Evolutionary conservation across 116 monocot species (phyloP).

Genomic region (Trichopus zeylanicus): DNA sequence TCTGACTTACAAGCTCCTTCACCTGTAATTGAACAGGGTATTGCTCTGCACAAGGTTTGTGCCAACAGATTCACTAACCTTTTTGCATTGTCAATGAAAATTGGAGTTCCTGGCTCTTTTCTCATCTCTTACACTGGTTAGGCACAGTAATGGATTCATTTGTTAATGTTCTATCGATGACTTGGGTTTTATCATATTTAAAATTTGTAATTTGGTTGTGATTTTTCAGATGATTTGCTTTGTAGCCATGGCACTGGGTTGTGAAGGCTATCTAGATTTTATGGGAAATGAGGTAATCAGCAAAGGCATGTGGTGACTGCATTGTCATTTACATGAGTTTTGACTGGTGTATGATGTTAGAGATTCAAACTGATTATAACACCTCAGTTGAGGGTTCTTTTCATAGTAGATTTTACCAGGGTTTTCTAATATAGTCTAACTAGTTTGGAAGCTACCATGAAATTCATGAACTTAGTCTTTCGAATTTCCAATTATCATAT

Average conservation of each 20-base stretch:
- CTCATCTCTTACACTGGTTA: too few species aligned
- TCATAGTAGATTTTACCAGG: neutral
- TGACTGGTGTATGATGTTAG: too few species aligned
- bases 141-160: too few species aligned
- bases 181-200: neutral
- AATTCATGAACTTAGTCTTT: too few species aligned
- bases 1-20: slow-evolving; percentile 73
- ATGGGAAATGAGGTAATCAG: slow-evolving; percentile 88
- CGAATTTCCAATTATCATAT: too few species aligned
- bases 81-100: too few species aligned
- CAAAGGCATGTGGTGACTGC: neutral
- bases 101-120: too few species aligned
- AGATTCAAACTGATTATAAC: too few species aligned
- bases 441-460: too few species aligned
- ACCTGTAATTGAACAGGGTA: slow-evolving; percentile 61
- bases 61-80: neutral
- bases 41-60: slow-evolving; percentile 86
- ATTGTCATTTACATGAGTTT: too few species aligned
- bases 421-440: neutral
- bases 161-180: neutral
- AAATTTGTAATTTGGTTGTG: neutral
- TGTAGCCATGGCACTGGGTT: slow-evolving; percentile 83
- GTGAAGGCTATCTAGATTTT: slow-evolving; percentile 94
- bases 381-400: too few species aligned
- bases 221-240: slow-evolving; percentile 86